Evolutionary conservation across 2,329 filamentous ascomycete species (phyloP).

Genomic region (Fusarium lyarnte): DNA sequence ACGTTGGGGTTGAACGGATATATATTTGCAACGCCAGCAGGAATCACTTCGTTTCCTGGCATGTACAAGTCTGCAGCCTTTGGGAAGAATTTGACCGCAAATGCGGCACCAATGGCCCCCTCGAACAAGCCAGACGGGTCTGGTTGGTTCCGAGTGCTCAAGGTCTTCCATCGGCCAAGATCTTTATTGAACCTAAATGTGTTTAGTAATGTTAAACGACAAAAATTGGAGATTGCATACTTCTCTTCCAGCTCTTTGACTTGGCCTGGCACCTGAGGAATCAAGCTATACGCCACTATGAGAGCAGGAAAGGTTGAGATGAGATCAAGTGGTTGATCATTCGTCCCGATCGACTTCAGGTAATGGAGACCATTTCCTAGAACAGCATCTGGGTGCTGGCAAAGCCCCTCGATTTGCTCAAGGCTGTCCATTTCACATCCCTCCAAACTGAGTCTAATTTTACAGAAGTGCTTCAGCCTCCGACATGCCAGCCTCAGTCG

Average conservation of each 20-base stretch:
- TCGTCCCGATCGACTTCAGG: not conserved
- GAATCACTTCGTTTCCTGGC: not conserved
- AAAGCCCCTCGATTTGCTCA: accelerated
- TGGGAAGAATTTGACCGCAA: not conserved
- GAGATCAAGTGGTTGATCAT: not conserved
- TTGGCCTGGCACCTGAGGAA: not conserved
- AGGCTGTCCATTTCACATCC: not conserved
- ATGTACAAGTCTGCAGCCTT: not conserved
- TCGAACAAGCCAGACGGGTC: not conserved
- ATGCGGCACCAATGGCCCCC: not conserved
- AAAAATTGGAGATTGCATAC: not conserved
- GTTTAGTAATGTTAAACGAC: too few relatives aligned
- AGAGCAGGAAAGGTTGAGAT: not conserved
- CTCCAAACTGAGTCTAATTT: not conserved
- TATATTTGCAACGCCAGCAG: not conserved
- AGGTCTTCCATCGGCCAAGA: not conserved
- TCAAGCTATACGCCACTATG: not conserved
- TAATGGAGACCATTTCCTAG: slow-evolving; percentile 25
- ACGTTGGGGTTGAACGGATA: not conserved
- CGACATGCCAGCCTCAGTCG: slow-evolving; percentile 22
- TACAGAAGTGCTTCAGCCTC: slow-evolving; percentile 8
- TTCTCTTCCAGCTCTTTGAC: not conserved
- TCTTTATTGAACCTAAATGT: not conserved
- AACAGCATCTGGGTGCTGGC: not conserved
- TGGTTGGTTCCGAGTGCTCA: not conserved